Evolutionary conservation across 768 basidiomycete genomes (phyloP).

Genomic region (Mycena maculata): DNA sequence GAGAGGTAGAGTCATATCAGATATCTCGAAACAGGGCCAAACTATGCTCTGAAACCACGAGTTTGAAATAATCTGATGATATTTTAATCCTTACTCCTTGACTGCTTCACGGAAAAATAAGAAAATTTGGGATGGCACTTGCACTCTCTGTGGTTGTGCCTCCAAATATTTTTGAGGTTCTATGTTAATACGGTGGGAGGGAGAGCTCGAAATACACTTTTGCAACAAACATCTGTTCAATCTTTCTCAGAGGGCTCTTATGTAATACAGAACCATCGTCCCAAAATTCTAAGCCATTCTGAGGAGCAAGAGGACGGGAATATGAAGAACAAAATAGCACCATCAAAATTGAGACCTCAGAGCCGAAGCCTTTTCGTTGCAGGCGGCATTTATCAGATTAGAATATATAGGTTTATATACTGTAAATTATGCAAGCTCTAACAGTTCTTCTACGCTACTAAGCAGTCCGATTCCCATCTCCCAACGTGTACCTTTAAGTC

Average conservation of each 20-base stretch:
- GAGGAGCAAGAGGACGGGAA: not conserved
- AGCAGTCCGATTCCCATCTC: not conserved
- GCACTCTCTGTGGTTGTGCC: not conserved
- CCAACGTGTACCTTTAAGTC: constrained; percentile 1
- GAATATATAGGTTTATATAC: not conserved
- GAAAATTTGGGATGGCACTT: not conserved
- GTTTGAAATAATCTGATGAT: not conserved
- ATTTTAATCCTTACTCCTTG: not conserved
- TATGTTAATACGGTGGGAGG: too few species aligned
- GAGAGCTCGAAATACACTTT: not conserved
- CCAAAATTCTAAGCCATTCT: not conserved
- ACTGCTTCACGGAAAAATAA: not conserved
- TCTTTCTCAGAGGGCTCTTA: not conserved
- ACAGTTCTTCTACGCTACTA: constrained; percentile 1
- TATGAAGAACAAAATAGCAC: not conserved
- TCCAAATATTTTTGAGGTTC: not conserved
- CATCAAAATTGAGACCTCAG: not conserved
- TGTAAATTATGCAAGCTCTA: not conserved
- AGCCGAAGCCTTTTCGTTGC: not conserved
- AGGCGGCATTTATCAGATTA: not conserved
- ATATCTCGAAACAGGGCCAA: not conserved
- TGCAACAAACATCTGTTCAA: not conserved
- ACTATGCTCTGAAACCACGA: not conserved
- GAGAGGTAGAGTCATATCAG: not conserved
- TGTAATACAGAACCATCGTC: not conserved